These are phyloP conservation scores for Salix udensis DNA, from an alignment of 345 rosid species.

Conservation along the genomic window DNA sequence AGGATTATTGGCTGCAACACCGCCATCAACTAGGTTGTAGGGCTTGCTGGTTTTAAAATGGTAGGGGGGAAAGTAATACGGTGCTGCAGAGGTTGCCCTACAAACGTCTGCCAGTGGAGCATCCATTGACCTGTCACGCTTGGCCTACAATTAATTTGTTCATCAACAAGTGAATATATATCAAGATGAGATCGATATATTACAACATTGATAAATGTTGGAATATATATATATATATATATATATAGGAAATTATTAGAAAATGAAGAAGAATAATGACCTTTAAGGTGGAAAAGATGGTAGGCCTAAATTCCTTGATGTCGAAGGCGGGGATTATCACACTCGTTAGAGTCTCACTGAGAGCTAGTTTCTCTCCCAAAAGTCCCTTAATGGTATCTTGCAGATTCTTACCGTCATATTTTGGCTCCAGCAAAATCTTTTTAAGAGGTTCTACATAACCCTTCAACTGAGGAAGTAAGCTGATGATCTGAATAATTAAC, in stretches of 20 bases:
- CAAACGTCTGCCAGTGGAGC: constrained; percentile 11
- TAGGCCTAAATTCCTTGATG: constrained; percentile 13
- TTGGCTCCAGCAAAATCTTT: not conserved
- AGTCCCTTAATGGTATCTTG: not conserved
- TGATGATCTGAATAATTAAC: too few relatives aligned
- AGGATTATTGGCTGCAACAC: constrained; percentile 13
- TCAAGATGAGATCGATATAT: too few relatives aligned
- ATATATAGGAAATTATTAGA: not conserved
- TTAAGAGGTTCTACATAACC: not conserved
- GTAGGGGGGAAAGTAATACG: constrained; percentile 14
- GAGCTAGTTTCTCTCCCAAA: not conserved
- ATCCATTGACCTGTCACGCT: not conserved
- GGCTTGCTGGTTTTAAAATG: constrained; percentile 6
- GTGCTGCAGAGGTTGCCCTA: constrained; percentile 18
- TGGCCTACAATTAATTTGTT: not conserved
- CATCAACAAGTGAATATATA: not conserved
- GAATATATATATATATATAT: too few relatives aligned
- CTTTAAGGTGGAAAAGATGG: constrained; percentile 13
- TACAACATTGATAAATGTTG: too few relatives aligned
- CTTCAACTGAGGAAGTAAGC: not conserved
- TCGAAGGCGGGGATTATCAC: constrained; percentile 2
- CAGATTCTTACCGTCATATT: constrained; percentile 6
- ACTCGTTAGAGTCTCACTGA: constrained; percentile 7
- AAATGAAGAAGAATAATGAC: not conserved
- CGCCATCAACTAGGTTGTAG: constrained; percentile 21